Base-by-base conservation (phyloP, 225 moss, liverwort and hornwort genomes). In the Physcomitrium patens region DNA sequence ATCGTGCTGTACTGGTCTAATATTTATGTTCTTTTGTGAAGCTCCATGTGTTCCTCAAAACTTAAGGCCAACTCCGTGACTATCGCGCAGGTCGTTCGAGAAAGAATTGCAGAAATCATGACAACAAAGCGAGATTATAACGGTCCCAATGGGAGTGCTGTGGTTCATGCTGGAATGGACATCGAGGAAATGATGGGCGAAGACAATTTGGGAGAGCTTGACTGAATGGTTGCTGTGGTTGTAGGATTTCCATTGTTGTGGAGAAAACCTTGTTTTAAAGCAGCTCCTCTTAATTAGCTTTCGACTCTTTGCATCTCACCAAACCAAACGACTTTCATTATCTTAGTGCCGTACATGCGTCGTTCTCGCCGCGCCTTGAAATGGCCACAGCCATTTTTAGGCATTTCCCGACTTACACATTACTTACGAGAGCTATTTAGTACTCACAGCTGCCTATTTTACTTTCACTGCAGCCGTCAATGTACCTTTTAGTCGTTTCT, bases 11-110 rank as follows among this genome's bases (percentile, higher is more conserved):
- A 7, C 28, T 44, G 26, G 8, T 27, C 5, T 58, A 37, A 6
- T 62, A 2, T 20, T 0, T 16, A 4, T 19, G 19, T 41, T 0
- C 49, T 60, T 8, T 19, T 22, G 49, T 53, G 22, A 53, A 47
- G 57, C 58, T 26, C 15, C 46, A 66, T 19, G 0, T 14, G 27
- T 65, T 59, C 10, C 60, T 22, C 42, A 45, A 17, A 62, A 56
- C 17, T 15, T 3, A 61, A 28, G 24, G 12, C 22, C 68, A 59
- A 60, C 71, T 54, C n/a, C 51, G 42, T 19, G 15, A 52, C 26
- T 18, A 4, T 10, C 76, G 46, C 76, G 80, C 91, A 93, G 92
- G 86, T 78, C 84, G 92, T 91, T 59, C 90, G 94, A 48, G 69
- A 74, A 62, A 90, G 84, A 69, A 85, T 92, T 65, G 81, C 81